Evolutionary conservation across 2,329 filamentous ascomycete genomes (phyloP).

Genomic region (Monosporascus ibericus): DNA sequence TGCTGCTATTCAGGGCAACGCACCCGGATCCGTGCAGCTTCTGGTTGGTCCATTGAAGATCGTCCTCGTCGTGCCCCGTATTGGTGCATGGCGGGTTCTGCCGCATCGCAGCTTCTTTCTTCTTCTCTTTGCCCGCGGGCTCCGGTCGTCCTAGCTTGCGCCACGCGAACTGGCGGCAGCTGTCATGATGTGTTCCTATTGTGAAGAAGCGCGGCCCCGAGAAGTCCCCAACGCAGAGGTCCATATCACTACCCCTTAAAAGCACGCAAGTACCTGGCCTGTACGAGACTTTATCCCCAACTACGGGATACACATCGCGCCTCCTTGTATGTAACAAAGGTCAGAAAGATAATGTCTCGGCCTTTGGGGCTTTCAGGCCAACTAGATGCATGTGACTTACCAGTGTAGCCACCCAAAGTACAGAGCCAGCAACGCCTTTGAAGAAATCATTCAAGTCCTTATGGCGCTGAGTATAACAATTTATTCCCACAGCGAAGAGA

Average conservation of each 20-base stretch:
- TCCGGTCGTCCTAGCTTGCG: background rate
- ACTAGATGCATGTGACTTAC: background rate
- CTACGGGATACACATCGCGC: constrained; percentile 4
- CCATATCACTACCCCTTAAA: constrained; percentile 4
- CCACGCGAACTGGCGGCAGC: background rate
- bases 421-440: constrained; percentile 2
- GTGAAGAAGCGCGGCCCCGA: constrained; percentile 5
- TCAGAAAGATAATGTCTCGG: background rate
- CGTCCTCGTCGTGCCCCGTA: background rate
- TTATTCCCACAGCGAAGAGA: constrained; percentile 2
- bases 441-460: background rate
- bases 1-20: background rate
- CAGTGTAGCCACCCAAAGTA: constrained; percentile 2
- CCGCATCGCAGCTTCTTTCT: background rate
- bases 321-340: background rate
- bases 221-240: constrained; percentile 5
- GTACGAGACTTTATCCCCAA: constrained; percentile 6
- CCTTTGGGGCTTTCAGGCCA: background rate
- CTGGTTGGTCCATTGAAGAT: background rate
- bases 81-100: background rate
- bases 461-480: constrained; percentile 4
- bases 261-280: constrained; percentile 5
- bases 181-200: constrained; percentile 9
- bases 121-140: background rate
- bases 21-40: background rate